Evolutionary conservation across 2,329 filamentous ascomycete genomes (phyloP).

Genomic region (Colletotrichum tanaceti): DNA sequence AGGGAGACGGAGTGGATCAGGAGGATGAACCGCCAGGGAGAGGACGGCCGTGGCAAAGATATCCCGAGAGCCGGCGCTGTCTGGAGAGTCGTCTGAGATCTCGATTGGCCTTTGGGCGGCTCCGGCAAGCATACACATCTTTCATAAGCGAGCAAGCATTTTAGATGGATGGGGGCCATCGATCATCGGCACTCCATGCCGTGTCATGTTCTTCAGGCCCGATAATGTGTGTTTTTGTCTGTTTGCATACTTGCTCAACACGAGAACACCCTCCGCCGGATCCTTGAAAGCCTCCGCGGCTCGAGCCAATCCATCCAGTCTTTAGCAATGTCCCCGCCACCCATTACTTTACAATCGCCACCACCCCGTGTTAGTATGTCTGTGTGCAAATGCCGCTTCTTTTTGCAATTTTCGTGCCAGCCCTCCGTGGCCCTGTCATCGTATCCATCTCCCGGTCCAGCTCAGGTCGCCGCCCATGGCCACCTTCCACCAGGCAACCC

Average conservation of each 20-base stretch:
- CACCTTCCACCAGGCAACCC: constrained; percentile 38
- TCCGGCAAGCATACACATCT: not conserved
- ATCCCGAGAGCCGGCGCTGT: constrained; percentile 58
- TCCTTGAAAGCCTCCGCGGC: not conserved
- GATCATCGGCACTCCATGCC: not conserved
- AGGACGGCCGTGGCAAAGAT: constrained; percentile 47
- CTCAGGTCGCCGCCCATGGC: constrained; percentile 28
- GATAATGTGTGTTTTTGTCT: not conserved
- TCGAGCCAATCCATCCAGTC: not conserved
- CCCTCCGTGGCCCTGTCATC: not conserved
- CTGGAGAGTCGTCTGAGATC: constrained; percentile 53
- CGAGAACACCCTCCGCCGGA: not conserved
- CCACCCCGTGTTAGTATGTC: not conserved
- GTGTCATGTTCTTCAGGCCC: not conserved
- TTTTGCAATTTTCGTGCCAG: constrained; percentile 1
- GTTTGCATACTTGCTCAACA: not conserved
- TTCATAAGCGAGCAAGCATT: not conserved
- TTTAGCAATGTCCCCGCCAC: not conserved
- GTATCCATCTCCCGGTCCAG: constrained; percentile 15
- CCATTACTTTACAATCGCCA: constrained; percentile 22
- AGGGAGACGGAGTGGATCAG: constrained; percentile 71
- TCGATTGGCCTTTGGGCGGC: not conserved
- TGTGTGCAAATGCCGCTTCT: constrained; percentile 1
- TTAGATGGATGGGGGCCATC: not conserved
- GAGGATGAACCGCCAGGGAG: constrained; percentile 60